Conservation (phyloP, 1,139 yeast species). For the Meyerozyma elateridarum region DNA sequence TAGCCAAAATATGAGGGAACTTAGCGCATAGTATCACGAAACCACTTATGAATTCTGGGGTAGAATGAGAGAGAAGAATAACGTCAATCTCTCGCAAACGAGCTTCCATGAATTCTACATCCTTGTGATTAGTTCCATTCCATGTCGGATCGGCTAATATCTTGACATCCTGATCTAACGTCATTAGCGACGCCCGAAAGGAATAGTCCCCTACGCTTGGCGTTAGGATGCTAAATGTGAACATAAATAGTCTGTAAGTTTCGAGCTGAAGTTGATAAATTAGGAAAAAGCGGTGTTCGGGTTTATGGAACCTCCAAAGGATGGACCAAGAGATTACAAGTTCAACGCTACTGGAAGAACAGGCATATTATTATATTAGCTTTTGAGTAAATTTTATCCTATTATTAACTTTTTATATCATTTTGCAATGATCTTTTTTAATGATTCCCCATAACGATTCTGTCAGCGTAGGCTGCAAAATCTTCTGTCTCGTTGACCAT, state of each 20-base stretch:
- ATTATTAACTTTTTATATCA: too few relatives aligned
- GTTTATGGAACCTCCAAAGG: too few relatives aligned
- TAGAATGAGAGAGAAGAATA: constrained; percentile 79
- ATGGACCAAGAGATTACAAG: not conserved
- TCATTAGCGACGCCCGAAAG: constrained; percentile 39
- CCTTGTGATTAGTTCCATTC: constrained; percentile 47
- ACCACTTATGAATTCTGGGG: constrained; percentile 78
- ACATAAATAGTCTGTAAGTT: too few relatives aligned
- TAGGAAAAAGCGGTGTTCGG: too few relatives aligned
- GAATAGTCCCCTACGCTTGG: constrained; percentile 27
- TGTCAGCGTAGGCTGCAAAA: constrained; percentile 46
- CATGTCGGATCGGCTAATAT: constrained; percentile 71
- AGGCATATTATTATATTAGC: too few relatives aligned
- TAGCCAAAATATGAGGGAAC: constrained; percentile 55
- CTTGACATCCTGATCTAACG: constrained; percentile 44
- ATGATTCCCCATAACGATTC: constrained; percentile 34
- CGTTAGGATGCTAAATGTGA: constrained; percentile 36
- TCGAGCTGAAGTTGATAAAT: too few relatives aligned
- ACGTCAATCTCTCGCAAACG: constrained; percentile 53
- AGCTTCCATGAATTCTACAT: constrained; percentile 39
- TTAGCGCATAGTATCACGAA: constrained; percentile 61
- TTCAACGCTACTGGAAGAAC: constrained; percentile 1
- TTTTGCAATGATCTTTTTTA: too few relatives aligned
- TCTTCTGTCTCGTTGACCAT: constrained; percentile 38
- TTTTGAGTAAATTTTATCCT: too few relatives aligned